Percentiles rank a stretch among this genome's conserved stretches.
Evolutionary conservation across 1,284 basidiomycete species (phyloP).

Genomic region (Anthracocystis walkeri): DNA sequence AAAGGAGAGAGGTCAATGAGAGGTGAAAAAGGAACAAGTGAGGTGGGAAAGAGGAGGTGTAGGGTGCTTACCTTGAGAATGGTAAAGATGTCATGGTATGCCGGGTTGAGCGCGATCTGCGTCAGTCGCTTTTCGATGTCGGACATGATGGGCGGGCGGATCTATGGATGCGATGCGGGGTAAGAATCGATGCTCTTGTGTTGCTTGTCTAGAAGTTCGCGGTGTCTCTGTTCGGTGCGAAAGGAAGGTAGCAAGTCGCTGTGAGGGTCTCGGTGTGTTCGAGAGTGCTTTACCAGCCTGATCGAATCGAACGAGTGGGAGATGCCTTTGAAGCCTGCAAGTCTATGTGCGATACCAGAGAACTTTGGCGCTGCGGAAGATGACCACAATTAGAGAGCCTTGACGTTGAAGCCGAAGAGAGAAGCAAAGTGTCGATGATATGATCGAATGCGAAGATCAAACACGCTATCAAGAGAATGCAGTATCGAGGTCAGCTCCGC

Average conservation of each 20-base stretch:
- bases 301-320: background rate
- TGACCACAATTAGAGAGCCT: too few relatives aligned
- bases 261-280: too few relatives aligned
- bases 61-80: conserved; percentile 81
- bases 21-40: too few relatives aligned
- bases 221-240: background rate
- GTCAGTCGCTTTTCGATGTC: conserved; percentile 50
- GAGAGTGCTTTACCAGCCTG: too few relatives aligned
- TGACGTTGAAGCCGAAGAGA: too few relatives aligned
- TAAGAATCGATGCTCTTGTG: background rate
- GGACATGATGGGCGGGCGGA: conserved; percentile 19
- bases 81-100: conserved; percentile 87
- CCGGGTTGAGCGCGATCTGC: conserved; percentile 73
- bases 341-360: background rate
- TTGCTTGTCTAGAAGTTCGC: background rate
- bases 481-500: background rate
- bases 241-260: too few relatives aligned
- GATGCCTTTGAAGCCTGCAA: background rate
- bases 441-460: background rate
- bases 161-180: background rate
- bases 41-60: background rate
- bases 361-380: too few relatives aligned
- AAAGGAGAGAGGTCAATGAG: background rate
- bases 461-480: background rate
- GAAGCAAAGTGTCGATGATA: background rate